These are phyloP conservation scores for Fraxinus xanthoxyloides DNA, from an alignment of 305 asterid genomes.

Conservation along the genomic window DNA sequence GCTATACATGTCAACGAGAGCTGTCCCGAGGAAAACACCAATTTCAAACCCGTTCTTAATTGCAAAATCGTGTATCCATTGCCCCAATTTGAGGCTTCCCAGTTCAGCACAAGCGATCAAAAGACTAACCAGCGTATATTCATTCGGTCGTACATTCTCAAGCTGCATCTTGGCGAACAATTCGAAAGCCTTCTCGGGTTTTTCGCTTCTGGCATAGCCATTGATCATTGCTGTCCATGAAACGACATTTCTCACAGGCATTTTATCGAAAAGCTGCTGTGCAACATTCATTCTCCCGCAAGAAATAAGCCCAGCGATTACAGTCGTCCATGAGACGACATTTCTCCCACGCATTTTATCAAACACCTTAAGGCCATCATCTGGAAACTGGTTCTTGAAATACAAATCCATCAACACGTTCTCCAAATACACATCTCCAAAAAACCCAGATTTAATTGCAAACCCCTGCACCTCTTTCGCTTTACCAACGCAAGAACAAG, in stretches of 20 bases:
- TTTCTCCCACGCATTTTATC: conserved; percentile 44
- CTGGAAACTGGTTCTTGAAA: conserved; percentile 45
- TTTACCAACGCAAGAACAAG: conserved; percentile 38
- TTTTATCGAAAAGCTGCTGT: conserved; percentile 36
- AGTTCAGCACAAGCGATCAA: conserved; percentile 37
- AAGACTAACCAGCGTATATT: conserved; percentile 50
- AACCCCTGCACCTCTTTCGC: conserved; percentile 53
- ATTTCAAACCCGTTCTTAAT: conserved; percentile 45
- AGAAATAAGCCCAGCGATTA: conserved; percentile 35
- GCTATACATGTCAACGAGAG: conserved; percentile 59
- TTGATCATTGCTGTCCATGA: conserved; percentile 57
- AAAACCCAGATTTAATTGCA: conserved; percentile 44
- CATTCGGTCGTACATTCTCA: conserved; percentile 36
- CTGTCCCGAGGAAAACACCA: conserved; percentile 50
- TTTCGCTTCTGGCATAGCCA: conserved; percentile 42
- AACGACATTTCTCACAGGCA: conserved; percentile 49
- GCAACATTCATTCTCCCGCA: conserved; percentile 40
- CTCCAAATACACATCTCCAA: conserved; percentile 45
- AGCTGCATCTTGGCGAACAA: conserved; percentile 39
- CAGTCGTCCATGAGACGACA: conserved; percentile 54
- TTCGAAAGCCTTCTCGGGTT: conserved; percentile 48
- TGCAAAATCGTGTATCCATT: conserved; percentile 41
- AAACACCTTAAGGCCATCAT: conserved; percentile 47
- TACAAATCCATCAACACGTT: conserved; percentile 54
- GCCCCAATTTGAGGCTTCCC: conserved; percentile 44